These are phyloP conservation scores for Russula griseocarnosa DNA, from an alignment of 768 basidiomycete genomes.

Conservation along the genomic window DNA sequence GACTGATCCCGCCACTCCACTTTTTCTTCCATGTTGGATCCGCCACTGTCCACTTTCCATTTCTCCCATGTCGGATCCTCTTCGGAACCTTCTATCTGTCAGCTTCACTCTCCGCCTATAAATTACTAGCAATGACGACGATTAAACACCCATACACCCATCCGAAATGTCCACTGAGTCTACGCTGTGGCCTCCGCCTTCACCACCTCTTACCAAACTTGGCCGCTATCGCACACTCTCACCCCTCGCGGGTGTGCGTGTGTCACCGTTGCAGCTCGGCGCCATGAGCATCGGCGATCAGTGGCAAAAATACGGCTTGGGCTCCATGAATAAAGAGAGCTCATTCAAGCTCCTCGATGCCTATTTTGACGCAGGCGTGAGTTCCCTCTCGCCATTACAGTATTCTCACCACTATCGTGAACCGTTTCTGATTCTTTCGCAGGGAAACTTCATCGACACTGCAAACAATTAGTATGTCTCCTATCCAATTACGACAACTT, in stretches of 20 bases:
- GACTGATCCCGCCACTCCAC: too few relatives aligned
- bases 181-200: not conserved
- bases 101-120: too few relatives aligned
- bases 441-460: constrained; percentile 51
- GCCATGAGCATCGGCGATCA: constrained; percentile 48
- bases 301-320: too few relatives aligned
- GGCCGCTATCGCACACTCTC: constrained; percentile 41
- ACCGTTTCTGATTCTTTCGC: constrained; percentile 38
- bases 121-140: too few relatives aligned
- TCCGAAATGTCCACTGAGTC: too few relatives aligned
- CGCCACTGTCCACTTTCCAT: too few relatives aligned
- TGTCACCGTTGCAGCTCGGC: constrained; percentile 48
- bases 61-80: too few relatives aligned
- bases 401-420: not conserved
- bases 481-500: not conserved
- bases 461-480: constrained; percentile 43
- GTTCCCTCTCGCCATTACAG: constrained; percentile 35
- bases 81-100: too few relatives aligned
- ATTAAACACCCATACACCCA: too few relatives aligned
- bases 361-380: constrained; percentile 45
- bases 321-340: constrained; percentile 42
- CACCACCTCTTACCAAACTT: constrained; percentile 27
- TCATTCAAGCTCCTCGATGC: constrained; percentile 47
- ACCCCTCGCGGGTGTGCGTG: constrained; percentile 43
- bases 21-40: too few relatives aligned